phyloP scores from a whole-genome alignment of 768 basidiomycete genomes.

The Scleroderma citrinum region DNA sequence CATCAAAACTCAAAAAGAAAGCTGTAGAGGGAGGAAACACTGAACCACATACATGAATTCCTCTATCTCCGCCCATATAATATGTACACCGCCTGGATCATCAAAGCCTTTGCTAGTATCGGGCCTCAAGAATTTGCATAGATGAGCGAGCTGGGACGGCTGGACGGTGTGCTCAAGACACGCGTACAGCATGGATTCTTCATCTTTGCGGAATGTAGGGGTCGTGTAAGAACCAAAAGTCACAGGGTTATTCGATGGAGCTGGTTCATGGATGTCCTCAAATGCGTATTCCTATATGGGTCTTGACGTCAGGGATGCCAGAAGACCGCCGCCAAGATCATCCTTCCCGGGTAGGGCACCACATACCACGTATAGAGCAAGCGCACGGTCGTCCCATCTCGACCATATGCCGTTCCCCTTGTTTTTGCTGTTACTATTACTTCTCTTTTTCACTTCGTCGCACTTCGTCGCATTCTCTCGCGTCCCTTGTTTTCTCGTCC shows the following conservation, averaged over 20 bases:
- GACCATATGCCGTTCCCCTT: constrained; percentile 14
- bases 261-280: constrained; percentile 13
- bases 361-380: constrained; percentile 22
- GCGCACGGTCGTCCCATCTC: constrained; percentile 19
- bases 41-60: constrained; percentile 24
- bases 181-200: constrained; percentile 22
- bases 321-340: too few species aligned
- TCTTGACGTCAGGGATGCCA: not conserved
- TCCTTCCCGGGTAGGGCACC: not conserved
- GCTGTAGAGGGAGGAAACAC: not conserved
- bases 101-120: not conserved
- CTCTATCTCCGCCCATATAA: constrained; percentile 26
- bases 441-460: not conserved
- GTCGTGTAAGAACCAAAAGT: constrained; percentile 8
- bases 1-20: too few species aligned
- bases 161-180: constrained; percentile 23
- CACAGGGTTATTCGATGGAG: not conserved
- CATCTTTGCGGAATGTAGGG: constrained; percentile 23
- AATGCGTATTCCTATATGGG: constrained; percentile 18
- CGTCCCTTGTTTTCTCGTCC: not conserved
- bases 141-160: constrained; percentile 14
- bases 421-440: not conserved
- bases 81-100: constrained; percentile 14
- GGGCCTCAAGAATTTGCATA: constrained; percentile 12
- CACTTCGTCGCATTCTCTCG: not conserved